Conservation (phyloP, 805 yeast species). For the Candida nitratophila region DNA sequence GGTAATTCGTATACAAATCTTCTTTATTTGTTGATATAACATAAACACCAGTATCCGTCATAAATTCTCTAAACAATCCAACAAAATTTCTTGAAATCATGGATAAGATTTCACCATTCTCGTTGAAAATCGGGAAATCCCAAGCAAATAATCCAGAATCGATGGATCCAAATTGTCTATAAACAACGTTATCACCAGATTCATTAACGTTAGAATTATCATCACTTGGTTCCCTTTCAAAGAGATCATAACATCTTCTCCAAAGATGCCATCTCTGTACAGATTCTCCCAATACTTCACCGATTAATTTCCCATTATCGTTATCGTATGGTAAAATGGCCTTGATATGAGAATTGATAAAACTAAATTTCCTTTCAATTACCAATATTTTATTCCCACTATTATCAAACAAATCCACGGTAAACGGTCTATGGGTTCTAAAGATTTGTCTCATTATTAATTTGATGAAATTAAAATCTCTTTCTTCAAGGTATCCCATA, state of each 20-base stretch:
- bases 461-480: slow-evolving; percentile 63
- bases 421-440: slow-evolving; percentile 80
- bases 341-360: slow-evolving; percentile 84
- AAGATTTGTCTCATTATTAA: slow-evolving; percentile 78
- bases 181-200: slow-evolving; percentile 16
- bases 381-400: slow-evolving; percentile 54
- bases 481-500: slow-evolving; percentile 77
- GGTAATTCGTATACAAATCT: slow-evolving; percentile 46
- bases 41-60: slow-evolving; percentile 94
- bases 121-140: slow-evolving; percentile 72
- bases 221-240: slow-evolving; percentile 33
- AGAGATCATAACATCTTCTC: slow-evolving; percentile 84
- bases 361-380: slow-evolving; percentile 76
- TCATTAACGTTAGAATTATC: slow-evolving; percentile 8
- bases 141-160: slow-evolving; percentile 85
- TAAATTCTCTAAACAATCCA: slow-evolving; percentile 85
- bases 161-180: slow-evolving; percentile 76
- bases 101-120: slow-evolving; percentile 56
- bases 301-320: slow-evolving; percentile 30
- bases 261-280: slow-evolving; percentile 93
- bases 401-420: slow-evolving; percentile 62
- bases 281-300: slow-evolving; percentile 67
- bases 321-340: slow-evolving; percentile 50
- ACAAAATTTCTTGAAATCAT: slow-evolving; percentile 87
- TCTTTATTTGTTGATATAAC: slow-evolving; percentile 75